These are phyloP conservation scores for Globisporangium cederbergense DNA, from an alignment of 352 stramenopile species.

Conservation along the genomic window DNA sequence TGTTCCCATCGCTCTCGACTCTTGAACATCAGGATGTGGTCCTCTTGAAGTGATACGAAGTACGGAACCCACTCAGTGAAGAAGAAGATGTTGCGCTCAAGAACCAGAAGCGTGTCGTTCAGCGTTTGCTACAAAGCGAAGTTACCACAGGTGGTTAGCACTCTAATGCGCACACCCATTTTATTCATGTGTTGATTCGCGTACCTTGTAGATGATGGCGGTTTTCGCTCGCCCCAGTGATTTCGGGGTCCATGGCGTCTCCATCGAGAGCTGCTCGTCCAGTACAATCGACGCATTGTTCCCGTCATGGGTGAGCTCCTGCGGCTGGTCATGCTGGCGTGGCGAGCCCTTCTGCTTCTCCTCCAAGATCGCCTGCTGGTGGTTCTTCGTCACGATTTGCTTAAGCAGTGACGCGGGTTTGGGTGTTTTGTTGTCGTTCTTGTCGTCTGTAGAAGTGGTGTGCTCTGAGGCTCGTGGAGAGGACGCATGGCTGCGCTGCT, in stretches of 20 bases:
- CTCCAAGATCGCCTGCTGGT: constrained; percentile 7
- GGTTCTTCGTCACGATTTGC: constrained; percentile 29
- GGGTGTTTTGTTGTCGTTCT: background rate
- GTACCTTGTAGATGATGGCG: constrained; percentile 84
- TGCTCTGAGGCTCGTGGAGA: background rate
- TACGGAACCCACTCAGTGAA: constrained; percentile 75
- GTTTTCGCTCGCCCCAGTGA: constrained; percentile 82
- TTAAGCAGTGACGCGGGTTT: constrained; percentile 34
- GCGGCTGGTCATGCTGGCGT: constrained; percentile 9
- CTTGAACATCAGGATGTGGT: constrained; percentile 74
- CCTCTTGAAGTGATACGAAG: constrained; percentile 83
- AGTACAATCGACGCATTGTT: constrained; percentile 81
- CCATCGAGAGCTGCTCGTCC: constrained; percentile 33
- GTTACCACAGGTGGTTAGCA: background rate
- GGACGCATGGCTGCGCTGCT: background rate
- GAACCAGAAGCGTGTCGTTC: constrained; percentile 77
- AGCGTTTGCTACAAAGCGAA: constrained; percentile 64
- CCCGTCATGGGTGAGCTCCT: constrained; percentile 57
- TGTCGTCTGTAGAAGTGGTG: background rate
- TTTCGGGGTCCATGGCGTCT: constrained; percentile 82
- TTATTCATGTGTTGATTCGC: background rate
- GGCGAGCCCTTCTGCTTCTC: constrained; percentile 5
- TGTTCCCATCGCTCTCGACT: constrained; percentile 84
- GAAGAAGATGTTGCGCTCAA: constrained; percentile 85
- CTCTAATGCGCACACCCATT: background rate